Evolutionary conservation across 495 filamentous ascomycete species (phyloP).

Genomic region (Penicillium psychrofluorescens): DNA sequence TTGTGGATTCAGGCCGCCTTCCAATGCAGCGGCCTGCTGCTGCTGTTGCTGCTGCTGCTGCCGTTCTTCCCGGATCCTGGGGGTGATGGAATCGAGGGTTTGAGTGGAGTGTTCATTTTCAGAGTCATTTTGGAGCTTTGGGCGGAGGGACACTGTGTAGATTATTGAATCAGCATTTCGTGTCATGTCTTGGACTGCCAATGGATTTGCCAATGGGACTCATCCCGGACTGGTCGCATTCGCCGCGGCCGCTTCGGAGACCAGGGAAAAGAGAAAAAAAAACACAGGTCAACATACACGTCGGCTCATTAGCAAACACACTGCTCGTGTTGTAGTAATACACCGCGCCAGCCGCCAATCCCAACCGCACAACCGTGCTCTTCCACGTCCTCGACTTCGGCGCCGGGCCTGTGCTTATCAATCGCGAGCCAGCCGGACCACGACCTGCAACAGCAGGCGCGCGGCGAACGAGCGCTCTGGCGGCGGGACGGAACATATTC

Average conservation of each 20-base stretch:
- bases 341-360: slow-evolving; percentile 64
- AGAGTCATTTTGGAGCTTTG: slow-evolving; percentile 13
- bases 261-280: not conserved
- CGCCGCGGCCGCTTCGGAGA: not conserved
- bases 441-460: slow-evolving; percentile 31
- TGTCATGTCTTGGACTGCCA: not conserved
- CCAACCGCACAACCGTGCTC: slow-evolving; percentile 63
- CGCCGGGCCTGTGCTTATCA: slow-evolving; percentile 63
- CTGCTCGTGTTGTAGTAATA: slow-evolving; percentile 92
- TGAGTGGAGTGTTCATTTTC: slow-evolving; percentile 22
- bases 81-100: slow-evolving; percentile 41
- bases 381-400: slow-evolving; percentile 76
- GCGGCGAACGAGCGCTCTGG: slow-evolving; percentile 46
- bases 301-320: slow-evolving; percentile 76
- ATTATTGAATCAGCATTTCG: no score
- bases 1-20: slow-evolving; percentile 27
- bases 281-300: slow-evolving; percentile 47
- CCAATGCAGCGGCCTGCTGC: slow-evolving; percentile 9
- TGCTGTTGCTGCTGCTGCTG: slow-evolving; percentile 9
- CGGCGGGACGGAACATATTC: slow-evolving; percentile 56
- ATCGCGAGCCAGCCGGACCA: slow-evolving; percentile 45
- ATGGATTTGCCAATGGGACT: not conserved
- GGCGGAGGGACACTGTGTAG: slow-evolving; percentile 27
- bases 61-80: slow-evolving; percentile 30
- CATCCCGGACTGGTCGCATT: no score